Evolutionary conservation across 2,329 filamentous ascomycete genomes (phyloP).

Genomic region (Monilinia polystroma): DNA sequence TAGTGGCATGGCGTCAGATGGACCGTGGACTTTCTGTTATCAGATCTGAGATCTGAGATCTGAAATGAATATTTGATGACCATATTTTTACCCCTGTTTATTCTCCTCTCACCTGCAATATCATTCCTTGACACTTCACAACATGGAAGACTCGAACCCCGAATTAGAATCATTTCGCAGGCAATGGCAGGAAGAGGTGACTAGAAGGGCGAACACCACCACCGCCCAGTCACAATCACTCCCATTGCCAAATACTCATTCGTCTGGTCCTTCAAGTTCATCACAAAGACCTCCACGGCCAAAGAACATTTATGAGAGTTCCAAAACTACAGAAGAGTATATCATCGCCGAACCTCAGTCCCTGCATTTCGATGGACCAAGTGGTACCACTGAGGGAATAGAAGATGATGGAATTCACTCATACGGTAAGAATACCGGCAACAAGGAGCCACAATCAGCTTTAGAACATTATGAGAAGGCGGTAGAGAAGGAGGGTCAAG

Average conservation of each 20-base stretch:
- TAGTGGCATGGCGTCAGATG: not conserved
- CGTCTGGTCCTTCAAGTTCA: conserved; percentile 26
- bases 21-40: no score
- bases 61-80: no score
- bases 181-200: conserved; percentile 75
- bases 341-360: conserved; percentile 25
- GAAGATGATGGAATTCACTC: conserved; percentile 20
- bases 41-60: no score
- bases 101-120: not conserved
- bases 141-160: conserved; percentile 51
- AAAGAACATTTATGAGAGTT: not conserved
- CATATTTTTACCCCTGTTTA: no score
- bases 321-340: conserved; percentile 28
- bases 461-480: conserved; percentile 91
- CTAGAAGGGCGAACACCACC: conserved; percentile 33
- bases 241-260: conserved; percentile 14
- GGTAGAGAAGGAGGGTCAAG: conserved; percentile 81
- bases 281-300: conserved; percentile 28
- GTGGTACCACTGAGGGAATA: conserved; percentile 6
- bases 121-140: not conserved
- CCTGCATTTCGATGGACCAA: conserved; percentile 25
- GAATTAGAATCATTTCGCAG: conserved; percentile 85
- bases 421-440: conserved; percentile 24
- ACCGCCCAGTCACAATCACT: conserved; percentile 18
- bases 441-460: conserved; percentile 65